A percentile compares a stretch with the other conserved stretches of the same genome.
Evolutionary conservation across 257 asterid genomes (phyloP).

Genomic region (Dorcoceras hygrometricum): DNA sequence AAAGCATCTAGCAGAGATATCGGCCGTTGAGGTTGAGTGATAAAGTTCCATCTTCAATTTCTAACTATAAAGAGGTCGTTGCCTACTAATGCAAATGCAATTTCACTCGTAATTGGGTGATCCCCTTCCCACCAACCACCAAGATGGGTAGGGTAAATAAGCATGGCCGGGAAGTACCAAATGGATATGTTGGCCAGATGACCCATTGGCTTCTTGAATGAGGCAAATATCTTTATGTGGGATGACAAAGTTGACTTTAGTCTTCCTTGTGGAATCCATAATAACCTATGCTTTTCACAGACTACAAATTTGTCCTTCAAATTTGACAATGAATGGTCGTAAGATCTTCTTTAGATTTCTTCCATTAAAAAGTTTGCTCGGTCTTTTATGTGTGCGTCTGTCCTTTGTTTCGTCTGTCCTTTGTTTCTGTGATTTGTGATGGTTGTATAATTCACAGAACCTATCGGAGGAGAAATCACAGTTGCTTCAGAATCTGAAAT

Average conservation of each 20-base stretch:
- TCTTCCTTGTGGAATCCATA: slow-evolving; percentile 15
- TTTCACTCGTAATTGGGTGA: not conserved
- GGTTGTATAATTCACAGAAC: slow-evolving; percentile 48
- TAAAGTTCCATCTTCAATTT: not conserved
- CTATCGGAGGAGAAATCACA: slow-evolving; percentile 90
- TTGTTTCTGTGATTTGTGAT: slow-evolving; percentile 20
- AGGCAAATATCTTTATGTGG: not conserved
- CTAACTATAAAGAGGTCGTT: not conserved
- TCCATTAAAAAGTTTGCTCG: not conserved
- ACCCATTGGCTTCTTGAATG: not conserved
- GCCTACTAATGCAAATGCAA: not conserved
- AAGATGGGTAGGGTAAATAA: too few relatives aligned
- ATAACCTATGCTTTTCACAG: slow-evolving; percentile 8
- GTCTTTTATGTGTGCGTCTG: slow-evolving; percentile 4
- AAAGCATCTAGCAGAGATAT: not conserved
- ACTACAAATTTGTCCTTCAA: not conserved
- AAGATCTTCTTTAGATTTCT: slow-evolving; percentile 3
- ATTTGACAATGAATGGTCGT: slow-evolving; percentile 13
- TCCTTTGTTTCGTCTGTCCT: not conserved
- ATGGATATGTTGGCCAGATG: slow-evolving; percentile 5
- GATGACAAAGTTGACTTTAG: not conserved
- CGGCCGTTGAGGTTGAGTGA: not conserved
- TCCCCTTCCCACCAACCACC: not conserved
- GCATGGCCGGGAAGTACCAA: too few relatives aligned
- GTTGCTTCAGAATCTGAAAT: slow-evolving; percentile 65